Evolutionary conservation across 1,284 basidiomycete genomes (phyloP).

Genomic region (Fomitopsis betulina): DNA sequence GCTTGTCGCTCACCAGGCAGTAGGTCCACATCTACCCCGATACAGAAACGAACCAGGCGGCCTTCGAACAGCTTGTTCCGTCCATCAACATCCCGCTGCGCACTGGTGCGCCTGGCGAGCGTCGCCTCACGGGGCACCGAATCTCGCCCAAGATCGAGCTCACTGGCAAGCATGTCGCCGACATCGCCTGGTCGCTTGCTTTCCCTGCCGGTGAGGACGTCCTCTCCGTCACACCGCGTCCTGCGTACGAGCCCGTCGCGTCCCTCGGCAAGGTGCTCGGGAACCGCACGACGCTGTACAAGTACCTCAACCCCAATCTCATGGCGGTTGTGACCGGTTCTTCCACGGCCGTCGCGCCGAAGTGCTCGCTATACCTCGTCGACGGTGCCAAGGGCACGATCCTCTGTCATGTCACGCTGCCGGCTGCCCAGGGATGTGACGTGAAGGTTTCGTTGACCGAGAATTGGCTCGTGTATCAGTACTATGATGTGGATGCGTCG

Average conservation of each 20-base stretch:
- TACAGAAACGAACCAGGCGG: constrained; percentile 35
- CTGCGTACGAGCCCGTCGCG: constrained; percentile 52
- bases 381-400: constrained; percentile 78
- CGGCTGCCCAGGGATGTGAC: constrained; percentile 48
- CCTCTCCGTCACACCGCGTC: constrained; percentile 42
- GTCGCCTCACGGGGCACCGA: constrained; percentile 54
- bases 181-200: constrained; percentile 63
- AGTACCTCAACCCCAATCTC: constrained; percentile 87
- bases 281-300: constrained; percentile 88
- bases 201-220: constrained; percentile 52
- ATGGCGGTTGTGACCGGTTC: constrained; percentile 61
- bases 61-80: constrained; percentile 39
- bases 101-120: constrained; percentile 35
- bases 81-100: constrained; percentile 54
- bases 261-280: constrained; percentile 83
- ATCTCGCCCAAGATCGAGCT: constrained; percentile 38
- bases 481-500: constrained; percentile 56
- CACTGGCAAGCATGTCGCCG: constrained; percentile 46
- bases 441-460: constrained; percentile 73
- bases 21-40: constrained; percentile 66
- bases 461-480: constrained; percentile 93
- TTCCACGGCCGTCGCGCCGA: constrained; percentile 19
- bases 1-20: neutral
- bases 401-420: constrained; percentile 60
- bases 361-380: constrained; percentile 71